Evolutionary conservation across 352 stramenopile species (phyloP), one percentile per base, ranked within the genome.

Genomic region (Phytophthora aleatoria): DNA sequence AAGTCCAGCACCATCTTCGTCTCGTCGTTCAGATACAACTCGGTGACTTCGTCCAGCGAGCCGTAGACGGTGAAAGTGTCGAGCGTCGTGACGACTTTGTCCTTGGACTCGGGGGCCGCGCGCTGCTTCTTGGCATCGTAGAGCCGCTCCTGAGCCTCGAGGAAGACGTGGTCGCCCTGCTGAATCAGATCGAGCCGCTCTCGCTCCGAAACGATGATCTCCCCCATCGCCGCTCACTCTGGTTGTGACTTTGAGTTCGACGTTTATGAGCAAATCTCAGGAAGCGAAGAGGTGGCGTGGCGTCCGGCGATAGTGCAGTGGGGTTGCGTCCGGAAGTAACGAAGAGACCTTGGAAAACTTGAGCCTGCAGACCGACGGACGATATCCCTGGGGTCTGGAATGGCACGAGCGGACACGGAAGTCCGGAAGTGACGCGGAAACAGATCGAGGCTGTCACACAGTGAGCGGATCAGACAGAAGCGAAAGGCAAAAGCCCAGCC

Each of bases 1-100:
- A 90, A 92, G 56, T 92, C 83, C 15, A 92, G 71, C 64, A 89
- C 79, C 68, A 91, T 78, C 60, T 87, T 81, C 61, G 83, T 86
- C 13, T 83, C 69, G 27, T 81, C 69, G 60, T 77, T 83, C 43
- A 90, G 49, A 55, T 87, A 92, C 48, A 92, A 42, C 13, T 90
- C 77, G 3, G 79, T 81, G 53, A 90, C 77, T 50, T 87, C 76
- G 16, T 89, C 81, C n/a, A 92, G 78, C 33, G 79, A 79, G 0
- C 65, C 83, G 62, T 82, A 83, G 56, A 92, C 66, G 38, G 76
- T 72, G 62, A 79, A 81, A 24, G 74, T 72, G 50, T 89, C 81
- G 26, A 89, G 68, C 28, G 81, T 67, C 45, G 83, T 81, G 33
- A 90, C 54, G 57, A 68, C 73, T 52, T 78, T 79, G 52, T 75